Conservation (phyloP, 2,329 filamentous ascomycete species). For the Colletotrichum filicis region DNA sequence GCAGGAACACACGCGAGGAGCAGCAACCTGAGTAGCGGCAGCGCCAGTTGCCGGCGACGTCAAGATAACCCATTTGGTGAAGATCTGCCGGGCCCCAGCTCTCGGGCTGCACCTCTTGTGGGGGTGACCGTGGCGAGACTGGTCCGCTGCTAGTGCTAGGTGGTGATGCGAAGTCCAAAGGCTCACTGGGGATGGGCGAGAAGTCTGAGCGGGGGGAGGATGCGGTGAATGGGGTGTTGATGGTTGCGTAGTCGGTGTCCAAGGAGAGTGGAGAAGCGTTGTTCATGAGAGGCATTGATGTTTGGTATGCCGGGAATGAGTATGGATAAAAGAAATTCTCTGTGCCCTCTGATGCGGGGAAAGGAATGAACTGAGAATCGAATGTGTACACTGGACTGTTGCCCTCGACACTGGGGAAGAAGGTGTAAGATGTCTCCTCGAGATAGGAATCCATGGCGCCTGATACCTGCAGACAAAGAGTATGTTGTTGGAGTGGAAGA, state of each 20-base stretch:
- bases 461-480: neutral
- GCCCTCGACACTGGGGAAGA: slow-evolving; percentile 5
- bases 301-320: slow-evolving; percentile 1
- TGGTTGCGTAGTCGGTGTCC: neutral
- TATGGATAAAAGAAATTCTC: slow-evolving; percentile 20
- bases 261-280: neutral
- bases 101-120: slow-evolving; percentile 4
- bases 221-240: neutral
- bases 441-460: slow-evolving; percentile 22
- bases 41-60: slow-evolving; percentile 28
- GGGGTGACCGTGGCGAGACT: neutral
- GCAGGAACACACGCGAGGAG: slow-evolving; percentile 24
- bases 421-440: slow-evolving; percentile 15
- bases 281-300: slow-evolving; percentile 3
- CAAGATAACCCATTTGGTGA: slow-evolving; percentile 27
- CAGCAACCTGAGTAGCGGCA: slow-evolving; percentile 24
- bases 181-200: slow-evolving; percentile 9
- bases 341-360: neutral
- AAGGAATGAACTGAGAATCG: slow-evolving; percentile 23
- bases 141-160: slow-evolving; percentile 14
- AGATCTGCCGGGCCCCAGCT: slow-evolving; percentile 12
- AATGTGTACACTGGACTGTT: neutral
- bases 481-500: neutral
- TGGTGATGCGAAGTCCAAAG: neutral
- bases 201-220: slow-evolving; percentile 6